Base-by-base conservation (phyloP, 768 basidiomycete genomes). In the Tylopilus subfusipes region DNA sequence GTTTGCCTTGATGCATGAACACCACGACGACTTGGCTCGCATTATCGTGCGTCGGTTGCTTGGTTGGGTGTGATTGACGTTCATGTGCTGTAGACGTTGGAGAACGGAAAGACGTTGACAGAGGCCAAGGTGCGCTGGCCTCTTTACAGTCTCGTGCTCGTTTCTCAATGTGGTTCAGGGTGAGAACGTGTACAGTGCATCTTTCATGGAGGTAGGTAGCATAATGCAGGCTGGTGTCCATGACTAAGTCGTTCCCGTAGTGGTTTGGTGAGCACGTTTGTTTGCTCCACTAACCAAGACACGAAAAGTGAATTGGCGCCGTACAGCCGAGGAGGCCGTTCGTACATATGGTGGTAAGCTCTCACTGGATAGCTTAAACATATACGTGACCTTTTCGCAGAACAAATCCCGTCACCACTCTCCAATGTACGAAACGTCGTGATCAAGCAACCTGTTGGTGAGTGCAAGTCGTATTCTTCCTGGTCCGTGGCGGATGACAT, bases 381-480 rank as follows among this genome's bases (percentile, higher is more conserved):
- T 16, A 27, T 36, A 2, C 10, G 13, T 58, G 42, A 53, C 18
- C 22, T 27, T 7, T 43, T 48, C 16, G 36, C 63, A 91, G 90
- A 94, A 70, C 83, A 88, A 14, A 84, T 98, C 45, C 96, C 97
- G 1, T 88, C 87, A 7, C 68, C 88, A 2, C 68, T 86, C 30
- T 74, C 83, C 2, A 80, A 81, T 48, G 72, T 84, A 8, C 86
- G 96, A 46, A 94, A 94, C 67, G 72, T 98, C 27, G 88, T 91
- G 9, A 87, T 98, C 61, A 96, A 96, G 72, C 97, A 99, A 67
- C 96, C 96, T 16, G 73, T 91, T 56, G 91, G 90, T 86, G 64
- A 58, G 80, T 72, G 3, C 21, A 21, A 42, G n/a, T 31, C 16
- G 33, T 75, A 71, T 73, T 63, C 73, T 76, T 77, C 75, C 76